Evolutionary conservation across 2,329 filamentous ascomycete species (phyloP), one percentile per base, ranked within the genome.

Genomic region (Fusarium mangiferae): DNA sequence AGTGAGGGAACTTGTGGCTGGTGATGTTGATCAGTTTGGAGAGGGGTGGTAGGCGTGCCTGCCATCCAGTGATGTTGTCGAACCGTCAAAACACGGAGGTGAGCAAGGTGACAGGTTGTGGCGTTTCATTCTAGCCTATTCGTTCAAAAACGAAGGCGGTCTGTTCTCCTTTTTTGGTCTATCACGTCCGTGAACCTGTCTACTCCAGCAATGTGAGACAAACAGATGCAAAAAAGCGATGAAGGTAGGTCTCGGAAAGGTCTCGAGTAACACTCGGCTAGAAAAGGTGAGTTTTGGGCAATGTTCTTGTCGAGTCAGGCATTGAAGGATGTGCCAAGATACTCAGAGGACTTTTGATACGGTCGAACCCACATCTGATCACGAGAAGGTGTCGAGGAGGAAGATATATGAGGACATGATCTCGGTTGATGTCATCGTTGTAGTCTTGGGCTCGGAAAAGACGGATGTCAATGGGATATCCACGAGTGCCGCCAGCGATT

Each of bases 61-160:
- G 30, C 44, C 46, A 58, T n/a, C 54, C 42, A 68, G 54, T 68
- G 42, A 46, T 56, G 60, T 68, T 64, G 15, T 54, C 28, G 26
- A 35, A 30, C 22, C 46, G 48, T 52, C 61, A 38, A 36, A 33
- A 56, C 28, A 57, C 49, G 54, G 39, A 54, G 44, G 41, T 39
- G 58, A 41, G 48, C 26, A 58, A 66, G 44, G 59, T 66, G 56
- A 62, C 56, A 61, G 30, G 56, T 56, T 57, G 72, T 75, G 72
- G 72, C 68, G 63, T 68, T 41, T 61, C 33, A 42, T 72, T 69
- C 56, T 66, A 54, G 52, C 44, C 49, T 30, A 52, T 36, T 45
- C 30, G 26, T 42, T 22, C 36, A 66, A 62, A 54, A 68, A 57
- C 48, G 49, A 59, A 42, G 24, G 44, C 68, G 59, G 56, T 46